A percentile compares a stretch with the other conserved stretches of the same genome.
phyloP scores from a whole-genome alignment of 768 basidiomycete species.

The Tulasnella sp. region DNA sequence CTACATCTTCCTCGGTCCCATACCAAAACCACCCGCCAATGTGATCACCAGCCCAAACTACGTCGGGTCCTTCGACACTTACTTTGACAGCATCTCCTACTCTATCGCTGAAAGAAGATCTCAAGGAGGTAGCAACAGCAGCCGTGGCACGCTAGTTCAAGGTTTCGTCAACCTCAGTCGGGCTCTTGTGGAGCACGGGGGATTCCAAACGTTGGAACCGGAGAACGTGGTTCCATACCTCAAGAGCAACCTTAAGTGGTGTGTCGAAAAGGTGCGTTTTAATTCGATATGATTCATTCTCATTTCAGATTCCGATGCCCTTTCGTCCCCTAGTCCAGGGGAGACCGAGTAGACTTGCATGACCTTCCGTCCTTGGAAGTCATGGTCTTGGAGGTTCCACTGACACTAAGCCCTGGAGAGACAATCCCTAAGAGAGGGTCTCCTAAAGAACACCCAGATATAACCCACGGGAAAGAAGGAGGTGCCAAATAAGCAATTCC shows the following conservation, averaged over 20 bases:
- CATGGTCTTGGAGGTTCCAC: background rate
- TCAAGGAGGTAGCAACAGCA: background rate
- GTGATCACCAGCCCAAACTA: background rate
- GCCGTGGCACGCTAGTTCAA: background rate
- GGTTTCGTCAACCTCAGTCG: background rate
- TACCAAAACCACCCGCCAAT: background rate
- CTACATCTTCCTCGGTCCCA: background rate
- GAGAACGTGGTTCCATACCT: background rate
- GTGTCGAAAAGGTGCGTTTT: background rate
- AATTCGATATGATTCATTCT: background rate
- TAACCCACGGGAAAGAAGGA: background rate
- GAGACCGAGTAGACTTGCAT: background rate
- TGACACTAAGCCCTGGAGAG: background rate
- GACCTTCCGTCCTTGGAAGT: background rate
- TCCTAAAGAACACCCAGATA: background rate
- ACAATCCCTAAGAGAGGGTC: background rate
- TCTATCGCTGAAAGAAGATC: background rate
- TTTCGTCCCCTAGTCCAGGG: background rate
- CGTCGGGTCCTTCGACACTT: background rate
- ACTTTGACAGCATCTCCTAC: background rate
- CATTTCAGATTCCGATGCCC: background rate
- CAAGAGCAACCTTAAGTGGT: background rate
- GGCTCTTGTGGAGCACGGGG: background rate
- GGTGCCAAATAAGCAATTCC: background rate
- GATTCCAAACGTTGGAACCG: background rate